Percentiles rank a stretch among this genome's conserved stretches.
These are phyloP conservation scores for Pulveroboletus frians DNA, from an alignment of 768 basidiomycete species.

Conservation along the genomic window DNA sequence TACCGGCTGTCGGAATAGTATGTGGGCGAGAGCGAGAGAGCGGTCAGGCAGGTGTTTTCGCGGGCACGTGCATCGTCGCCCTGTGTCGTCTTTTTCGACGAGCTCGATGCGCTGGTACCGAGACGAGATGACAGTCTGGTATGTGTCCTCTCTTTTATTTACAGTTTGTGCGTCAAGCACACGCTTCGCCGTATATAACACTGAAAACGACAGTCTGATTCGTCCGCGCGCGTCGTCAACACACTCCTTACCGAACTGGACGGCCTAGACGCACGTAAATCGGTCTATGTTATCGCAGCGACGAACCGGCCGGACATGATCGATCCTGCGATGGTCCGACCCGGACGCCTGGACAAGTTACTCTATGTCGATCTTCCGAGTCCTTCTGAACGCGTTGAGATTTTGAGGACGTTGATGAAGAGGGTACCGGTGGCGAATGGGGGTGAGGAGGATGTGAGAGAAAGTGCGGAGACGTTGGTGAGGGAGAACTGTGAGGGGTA, in stretches of 20 bases:
- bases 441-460: slow-evolving; percentile 9
- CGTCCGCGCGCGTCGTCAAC: slow-evolving; percentile 86
- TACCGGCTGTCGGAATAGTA: slow-evolving; percentile 49
- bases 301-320: slow-evolving; percentile 97
- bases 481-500: slow-evolving; percentile 73
- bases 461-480: slow-evolving; percentile 45
- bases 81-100: slow-evolving; percentile 94
- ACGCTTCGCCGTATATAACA: background rate
- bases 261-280: slow-evolving; percentile 80
- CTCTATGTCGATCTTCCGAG: slow-evolving; percentile 88
- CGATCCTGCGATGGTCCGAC: slow-evolving; percentile 97
- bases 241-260: slow-evolving; percentile 93
- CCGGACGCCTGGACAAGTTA: slow-evolving; percentile 89
- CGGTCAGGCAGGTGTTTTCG: slow-evolving; percentile 91
- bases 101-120: slow-evolving; percentile 88
- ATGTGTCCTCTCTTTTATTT: slow-evolving; percentile 21
- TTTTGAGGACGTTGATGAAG: slow-evolving; percentile 68
- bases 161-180: background rate
- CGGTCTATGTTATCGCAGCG: slow-evolving; percentile 90
- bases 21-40: slow-evolving; percentile 94
- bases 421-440: slow-evolving; percentile 53
- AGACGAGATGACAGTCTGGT: slow-evolving; percentile 86
- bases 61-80: slow-evolving; percentile 91
- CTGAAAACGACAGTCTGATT: slow-evolving; percentile 56
- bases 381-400: slow-evolving; percentile 72